Evolutionary conservation across 192 early-diverging fungal genomes (phyloP).

Genomic region (Coemansia biformis): DNA sequence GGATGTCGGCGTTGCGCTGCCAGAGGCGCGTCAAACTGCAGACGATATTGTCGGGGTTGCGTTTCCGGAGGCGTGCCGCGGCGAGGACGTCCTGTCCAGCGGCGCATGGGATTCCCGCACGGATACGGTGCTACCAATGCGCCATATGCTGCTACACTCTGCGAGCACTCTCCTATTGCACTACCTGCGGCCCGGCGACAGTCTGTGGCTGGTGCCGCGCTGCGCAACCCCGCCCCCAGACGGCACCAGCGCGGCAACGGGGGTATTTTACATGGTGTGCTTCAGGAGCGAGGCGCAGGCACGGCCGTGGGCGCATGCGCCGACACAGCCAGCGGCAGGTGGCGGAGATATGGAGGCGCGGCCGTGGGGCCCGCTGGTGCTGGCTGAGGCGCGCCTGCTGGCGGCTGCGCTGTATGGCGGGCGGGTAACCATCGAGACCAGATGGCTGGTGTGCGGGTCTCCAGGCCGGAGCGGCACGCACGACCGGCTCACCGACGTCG

Average conservation of each 20-base stretch:
- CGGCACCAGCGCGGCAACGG: background rate
- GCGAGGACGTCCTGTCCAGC: constrained; percentile 5
- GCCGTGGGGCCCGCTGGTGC: background rate
- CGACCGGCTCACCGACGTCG: background rate
- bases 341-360: background rate
- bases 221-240: too few species aligned
- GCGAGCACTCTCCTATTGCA: constrained; percentile 27
- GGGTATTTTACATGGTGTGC: background rate
- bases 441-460: background rate
- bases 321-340: background rate
- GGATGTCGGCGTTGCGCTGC: constrained; percentile 19
- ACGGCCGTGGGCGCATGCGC: too few species aligned
- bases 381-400: background rate
- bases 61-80: background rate
- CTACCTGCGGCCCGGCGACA: constrained; percentile 15
- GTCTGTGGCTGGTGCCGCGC: constrained; percentile 16
- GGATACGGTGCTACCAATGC: constrained; percentile 10
- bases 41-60: background rate
- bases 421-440: background rate
- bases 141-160: constrained; percentile 22
- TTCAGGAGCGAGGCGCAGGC: background rate
- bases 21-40: constrained; percentile 5
- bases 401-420: background rate
- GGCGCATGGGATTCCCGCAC: constrained; percentile 13
- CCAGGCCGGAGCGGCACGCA: background rate